Percentiles rank a stretch among this genome's conserved stretches.
These are phyloP conservation scores for Suhomyces emberorum DNA, from an alignment of 805 yeast species.

Conservation along the genomic window DNA sequence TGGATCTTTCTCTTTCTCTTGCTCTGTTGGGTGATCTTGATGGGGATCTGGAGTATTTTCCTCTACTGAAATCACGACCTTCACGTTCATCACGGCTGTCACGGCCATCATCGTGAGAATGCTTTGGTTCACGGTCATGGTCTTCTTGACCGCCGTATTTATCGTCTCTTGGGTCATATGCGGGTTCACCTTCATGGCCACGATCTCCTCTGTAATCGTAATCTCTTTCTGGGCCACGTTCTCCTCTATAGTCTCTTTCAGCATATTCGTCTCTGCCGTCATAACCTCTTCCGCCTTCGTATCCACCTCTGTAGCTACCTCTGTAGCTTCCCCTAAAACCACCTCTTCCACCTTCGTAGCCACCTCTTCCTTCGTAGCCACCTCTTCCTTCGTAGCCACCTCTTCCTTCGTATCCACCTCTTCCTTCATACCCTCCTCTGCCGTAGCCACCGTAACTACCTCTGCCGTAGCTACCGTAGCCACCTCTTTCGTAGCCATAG, in stretches of 20 bases:
- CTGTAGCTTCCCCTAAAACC: conserved; percentile 23
- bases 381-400: conserved; percentile 16
- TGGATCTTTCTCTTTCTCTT: conserved; percentile 15
- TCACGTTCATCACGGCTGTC: conserved; percentile 9
- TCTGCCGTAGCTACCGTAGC: conserved; percentile 12
- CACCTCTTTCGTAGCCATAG: conserved; percentile 10
- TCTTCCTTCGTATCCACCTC: conserved; percentile 14
- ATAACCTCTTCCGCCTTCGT: neutral
- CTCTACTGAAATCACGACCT: conserved; percentile 17
- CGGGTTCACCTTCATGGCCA: conserved; percentile 15
- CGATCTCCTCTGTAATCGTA: conserved; percentile 17
- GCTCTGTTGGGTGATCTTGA: conserved; percentile 19
- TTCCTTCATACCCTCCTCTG: conserved; percentile 9
- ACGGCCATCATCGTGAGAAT: conserved; percentile 4
- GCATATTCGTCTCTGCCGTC: conserved; percentile 3
- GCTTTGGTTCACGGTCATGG: conserved; percentile 18
- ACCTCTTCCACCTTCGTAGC: conserved; percentile 12
- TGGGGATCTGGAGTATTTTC: conserved; percentile 40
- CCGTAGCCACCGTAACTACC: conserved; percentile 21
- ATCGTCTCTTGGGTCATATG: conserved; percentile 16
- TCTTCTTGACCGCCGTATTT: conserved; percentile 9
- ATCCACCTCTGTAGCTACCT: conserved; percentile 1
- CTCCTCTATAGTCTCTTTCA: conserved; percentile 4
- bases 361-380: conserved; percentile 15
- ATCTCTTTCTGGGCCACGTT: conserved; percentile 5